Conservation (phyloP, 352 stramenopile genomes). For the Nothophytophthora sp. region DNA sequence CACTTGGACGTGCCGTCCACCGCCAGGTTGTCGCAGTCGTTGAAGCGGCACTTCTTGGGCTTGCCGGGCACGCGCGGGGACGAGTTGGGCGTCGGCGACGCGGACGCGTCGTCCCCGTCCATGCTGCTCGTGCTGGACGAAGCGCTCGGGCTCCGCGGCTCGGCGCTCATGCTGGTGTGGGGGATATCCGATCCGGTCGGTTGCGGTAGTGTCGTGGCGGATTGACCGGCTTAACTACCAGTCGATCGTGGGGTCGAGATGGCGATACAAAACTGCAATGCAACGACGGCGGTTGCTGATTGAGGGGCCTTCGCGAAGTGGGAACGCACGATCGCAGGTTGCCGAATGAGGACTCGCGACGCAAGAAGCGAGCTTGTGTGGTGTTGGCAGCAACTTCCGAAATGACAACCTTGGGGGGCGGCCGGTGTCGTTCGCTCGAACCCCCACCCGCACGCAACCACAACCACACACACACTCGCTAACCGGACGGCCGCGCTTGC, state of each 20-base stretch:
- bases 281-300: constrained; percentile 15
- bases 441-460: constrained; percentile 16
- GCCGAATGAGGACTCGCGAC: neutral
- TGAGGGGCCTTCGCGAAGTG: neutral
- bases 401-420: constrained; percentile 47
- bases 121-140: constrained; percentile 27
- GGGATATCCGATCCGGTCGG: constrained; percentile 1
- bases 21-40: constrained; percentile 76
- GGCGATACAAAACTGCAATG: constrained; percentile 23
- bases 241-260: constrained; percentile 1
- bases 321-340: neutral
- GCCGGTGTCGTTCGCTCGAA: constrained; percentile 45
- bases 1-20: constrained; percentile 78
- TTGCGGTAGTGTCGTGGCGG: no score
- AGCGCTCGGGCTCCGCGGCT: constrained; percentile 30
- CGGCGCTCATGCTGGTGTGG: constrained; percentile 26
- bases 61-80: constrained; percentile 28
- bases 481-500: constrained; percentile 11
- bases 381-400: constrained; percentile 52
- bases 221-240: no score
- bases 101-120: constrained; percentile 12
- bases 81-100: constrained; percentile 11
- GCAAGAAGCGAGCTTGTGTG: constrained; percentile 20
- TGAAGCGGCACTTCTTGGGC: constrained; percentile 75
- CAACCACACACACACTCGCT: constrained; percentile 5